These are phyloP conservation scores for Penicillium malachiteum DNA, from an alignment of 495 filamentous ascomycete species.

Conservation along the genomic window DNA sequence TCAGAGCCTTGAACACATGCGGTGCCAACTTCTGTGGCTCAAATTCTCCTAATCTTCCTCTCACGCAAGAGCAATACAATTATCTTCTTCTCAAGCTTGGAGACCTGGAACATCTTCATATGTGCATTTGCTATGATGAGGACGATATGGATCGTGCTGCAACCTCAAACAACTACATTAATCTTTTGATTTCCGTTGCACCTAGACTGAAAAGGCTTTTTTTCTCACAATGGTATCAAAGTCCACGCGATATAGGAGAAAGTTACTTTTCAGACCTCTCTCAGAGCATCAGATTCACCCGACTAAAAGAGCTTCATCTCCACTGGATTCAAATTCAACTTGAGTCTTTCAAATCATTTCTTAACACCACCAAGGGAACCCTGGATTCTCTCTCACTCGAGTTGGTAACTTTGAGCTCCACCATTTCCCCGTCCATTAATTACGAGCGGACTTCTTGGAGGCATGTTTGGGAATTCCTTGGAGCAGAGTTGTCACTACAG, in stretches of 20 bases:
- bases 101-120: conserved; percentile 3
- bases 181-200: not conserved
- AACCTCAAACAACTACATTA: not conserved
- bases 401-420: not conserved
- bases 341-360: not conserved
- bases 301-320: conserved; percentile 6
- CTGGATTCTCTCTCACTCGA: not conserved
- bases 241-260: not conserved
- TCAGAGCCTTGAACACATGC: not conserved
- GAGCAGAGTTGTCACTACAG: not conserved
- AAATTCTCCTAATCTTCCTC: not conserved
- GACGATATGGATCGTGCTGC: not conserved
- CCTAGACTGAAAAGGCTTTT: conserved; percentile 1
- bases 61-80: conserved; percentile 3
- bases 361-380: not conserved
- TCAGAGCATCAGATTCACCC: not conserved
- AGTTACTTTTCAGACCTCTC: not conserved
- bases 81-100: not conserved
- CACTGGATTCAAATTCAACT: not conserved
- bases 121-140: not conserved
- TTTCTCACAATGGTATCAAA: not conserved
- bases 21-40: conserved; percentile 2
- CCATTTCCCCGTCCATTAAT: not conserved
- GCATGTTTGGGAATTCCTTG: not conserved
- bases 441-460: not conserved